Percentiles rank a stretch among this genome's conserved stretches.
phyloP scores from a whole-genome alignment of 192 early-diverging fungal species.

The Coemansia sp. region DNA sequence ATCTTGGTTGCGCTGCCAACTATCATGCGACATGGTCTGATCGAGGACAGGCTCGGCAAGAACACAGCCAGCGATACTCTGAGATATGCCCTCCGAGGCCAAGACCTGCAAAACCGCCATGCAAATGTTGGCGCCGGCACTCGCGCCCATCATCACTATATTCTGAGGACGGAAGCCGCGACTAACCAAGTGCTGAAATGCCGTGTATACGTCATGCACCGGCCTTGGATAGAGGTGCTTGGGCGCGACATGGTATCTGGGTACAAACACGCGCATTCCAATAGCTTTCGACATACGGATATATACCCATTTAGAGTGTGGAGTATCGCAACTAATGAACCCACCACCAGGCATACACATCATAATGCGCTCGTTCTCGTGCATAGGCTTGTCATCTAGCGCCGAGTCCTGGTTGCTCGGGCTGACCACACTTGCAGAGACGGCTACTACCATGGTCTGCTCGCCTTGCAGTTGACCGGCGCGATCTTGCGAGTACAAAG shows the following conservation, averaged over 20 bases:
- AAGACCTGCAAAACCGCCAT: slow-evolving; percentile 19
- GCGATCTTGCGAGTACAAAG: slow-evolving; percentile 14
- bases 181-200: slow-evolving; percentile 9
- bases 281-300: slow-evolving; percentile 21
- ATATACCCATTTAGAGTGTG: slow-evolving; percentile 15
- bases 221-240: slow-evolving; percentile 23
- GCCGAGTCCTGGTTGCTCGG: not conserved
- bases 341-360: slow-evolving; percentile 27
- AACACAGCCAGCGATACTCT: slow-evolving; percentile 5
- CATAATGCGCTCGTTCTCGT: slow-evolving; percentile 15
- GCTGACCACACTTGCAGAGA: not conserved
- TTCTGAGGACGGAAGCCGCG: slow-evolving; percentile 20
- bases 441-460: slow-evolving; percentile 23
- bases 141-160: slow-evolving; percentile 16
- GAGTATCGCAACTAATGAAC: slow-evolving; percentile 18
- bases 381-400: not conserved
- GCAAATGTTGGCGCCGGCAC: slow-evolving; percentile 34
- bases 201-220: slow-evolving; percentile 32
- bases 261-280: slow-evolving; percentile 31
- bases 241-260: slow-evolving; percentile 25
- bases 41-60: slow-evolving; percentile 23
- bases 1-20: slow-evolving; percentile 25
- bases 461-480: not conserved
- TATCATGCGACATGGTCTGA: slow-evolving; percentile 18
- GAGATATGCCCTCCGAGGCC: not conserved